A percentile compares a stretch with the other conserved stretches of the same genome.
Conservation (phyloP, 2,329 filamentous ascomycete genomes). For the Cytospora schulzeri region DNA sequence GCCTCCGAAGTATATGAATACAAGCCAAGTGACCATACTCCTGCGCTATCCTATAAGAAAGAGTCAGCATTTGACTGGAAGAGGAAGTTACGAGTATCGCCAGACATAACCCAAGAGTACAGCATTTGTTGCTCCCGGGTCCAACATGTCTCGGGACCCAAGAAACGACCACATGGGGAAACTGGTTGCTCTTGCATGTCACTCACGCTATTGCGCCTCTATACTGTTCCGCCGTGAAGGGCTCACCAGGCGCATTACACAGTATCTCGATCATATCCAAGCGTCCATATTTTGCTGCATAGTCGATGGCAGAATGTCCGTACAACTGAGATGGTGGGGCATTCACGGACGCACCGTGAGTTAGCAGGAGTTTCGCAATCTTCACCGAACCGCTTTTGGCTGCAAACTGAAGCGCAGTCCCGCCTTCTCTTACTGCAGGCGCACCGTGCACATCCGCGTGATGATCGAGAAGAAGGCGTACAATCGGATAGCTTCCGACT, state of each 20-base stretch:
- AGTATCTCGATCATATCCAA: not conserved
- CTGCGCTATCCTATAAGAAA: not conserved
- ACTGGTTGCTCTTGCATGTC: too few species aligned
- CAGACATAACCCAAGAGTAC: too few species aligned
- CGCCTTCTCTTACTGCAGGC: not conserved
- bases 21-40: not conserved
- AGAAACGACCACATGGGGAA: too few species aligned
- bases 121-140: too few species aligned
- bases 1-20: not conserved
- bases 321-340: not conserved
- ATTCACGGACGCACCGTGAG: not conserved
- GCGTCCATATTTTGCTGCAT: not conserved
- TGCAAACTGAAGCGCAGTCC: conserved; percentile 3
- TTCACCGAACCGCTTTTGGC: not conserved
- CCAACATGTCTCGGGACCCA: too few species aligned
- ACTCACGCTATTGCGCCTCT: not conserved
- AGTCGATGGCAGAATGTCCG: not conserved
- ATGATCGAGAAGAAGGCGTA: not conserved
- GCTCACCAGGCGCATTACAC: not conserved
- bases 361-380: not conserved
- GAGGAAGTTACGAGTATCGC: too few species aligned
- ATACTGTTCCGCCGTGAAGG: not conserved
- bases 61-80: too few species aligned
- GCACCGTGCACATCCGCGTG: not conserved
- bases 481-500: not conserved